phyloP scores from a whole-genome alignment of 305 asterid species.

The Fraxinus platypoda region DNA sequence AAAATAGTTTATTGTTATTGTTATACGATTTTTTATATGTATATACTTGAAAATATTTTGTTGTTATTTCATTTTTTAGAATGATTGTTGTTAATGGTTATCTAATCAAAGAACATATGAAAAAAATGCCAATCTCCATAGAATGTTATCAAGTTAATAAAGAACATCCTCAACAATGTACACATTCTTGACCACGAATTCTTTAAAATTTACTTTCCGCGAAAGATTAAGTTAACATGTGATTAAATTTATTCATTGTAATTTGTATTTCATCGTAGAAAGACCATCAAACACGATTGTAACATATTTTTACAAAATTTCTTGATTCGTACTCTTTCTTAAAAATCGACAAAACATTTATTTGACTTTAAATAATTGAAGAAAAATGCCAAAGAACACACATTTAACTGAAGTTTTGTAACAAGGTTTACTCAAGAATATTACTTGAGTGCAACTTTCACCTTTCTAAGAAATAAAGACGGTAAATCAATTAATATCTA shows the following conservation, averaged over 20 bases:
- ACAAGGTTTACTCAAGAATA: background rate
- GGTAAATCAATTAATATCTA: background rate
- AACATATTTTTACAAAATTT: background rate
- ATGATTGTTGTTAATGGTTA: background rate
- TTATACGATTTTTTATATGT: background rate
- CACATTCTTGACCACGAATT: background rate
- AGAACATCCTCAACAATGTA: background rate
- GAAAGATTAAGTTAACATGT: background rate
- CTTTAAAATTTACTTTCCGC: background rate
- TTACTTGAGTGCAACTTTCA: constrained; percentile 3
- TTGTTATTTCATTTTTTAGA: background rate
- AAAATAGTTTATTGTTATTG: background rate
- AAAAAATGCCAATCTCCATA: background rate
- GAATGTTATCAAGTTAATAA: background rate
- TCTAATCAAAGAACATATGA: background rate
- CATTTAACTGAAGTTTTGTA: background rate
- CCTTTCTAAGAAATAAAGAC: background rate
- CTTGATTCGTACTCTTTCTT: background rate
- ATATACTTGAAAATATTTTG: background rate
- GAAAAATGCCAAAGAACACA: background rate
- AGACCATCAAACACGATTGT: background rate
- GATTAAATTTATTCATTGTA: background rate
- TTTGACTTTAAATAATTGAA: background rate
- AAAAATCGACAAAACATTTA: background rate
- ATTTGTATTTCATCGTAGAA: background rate